Evolutionary conservation across 1,284 basidiomycete genomes (phyloP), one percentile per base, ranked within the genome.

Genomic region (Lentinus polychrous): DNA sequence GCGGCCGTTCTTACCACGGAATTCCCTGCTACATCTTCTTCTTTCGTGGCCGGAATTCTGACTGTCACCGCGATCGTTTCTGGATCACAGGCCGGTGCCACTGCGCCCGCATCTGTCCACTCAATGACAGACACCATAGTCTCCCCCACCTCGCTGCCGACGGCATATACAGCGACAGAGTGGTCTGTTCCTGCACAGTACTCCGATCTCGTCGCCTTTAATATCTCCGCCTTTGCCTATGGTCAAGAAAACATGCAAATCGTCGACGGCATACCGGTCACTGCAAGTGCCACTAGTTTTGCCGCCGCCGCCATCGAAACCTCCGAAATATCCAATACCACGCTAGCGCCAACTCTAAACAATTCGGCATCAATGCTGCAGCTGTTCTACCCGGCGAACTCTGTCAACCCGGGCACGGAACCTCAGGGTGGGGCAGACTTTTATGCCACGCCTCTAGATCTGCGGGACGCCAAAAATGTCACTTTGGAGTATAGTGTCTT

Each of bases 391-490:
- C 85, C 84, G 2, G 72, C 71, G 24, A 64, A 72, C 51, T 86
- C 84, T 1, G 73, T 80, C 63, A 81, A 85, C 59, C 85, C 85
- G 0, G 72, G 65, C 0, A 69, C 68, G 44, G 62, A 67, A 12
- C 82, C 83, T 4, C 63, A 71, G 47, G 85, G 85, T 24, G 85
- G 83, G 1, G 75, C 81, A 0, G 75, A 86, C 55, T 87, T 88
- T 62, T 88, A 87, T 56, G 81, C 82, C 0, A 56, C 67, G 3
- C 83, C 83, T 1, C 61, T 85, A 17, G 66, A 74, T 17, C 57
- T 85, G 14, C 48, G 60, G 0, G 46, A 60, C 8, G 81, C 81
- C 7, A 58, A 53, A n/a, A 79, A 70, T 49, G 76, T 82, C 15
- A 72, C 76, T 3, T 58, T 88, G 35, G 63, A 59, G 31, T 88